phyloP scores from a whole-genome alignment of 768 basidiomycete species.

The Rhizopogon roseolus region DNA sequence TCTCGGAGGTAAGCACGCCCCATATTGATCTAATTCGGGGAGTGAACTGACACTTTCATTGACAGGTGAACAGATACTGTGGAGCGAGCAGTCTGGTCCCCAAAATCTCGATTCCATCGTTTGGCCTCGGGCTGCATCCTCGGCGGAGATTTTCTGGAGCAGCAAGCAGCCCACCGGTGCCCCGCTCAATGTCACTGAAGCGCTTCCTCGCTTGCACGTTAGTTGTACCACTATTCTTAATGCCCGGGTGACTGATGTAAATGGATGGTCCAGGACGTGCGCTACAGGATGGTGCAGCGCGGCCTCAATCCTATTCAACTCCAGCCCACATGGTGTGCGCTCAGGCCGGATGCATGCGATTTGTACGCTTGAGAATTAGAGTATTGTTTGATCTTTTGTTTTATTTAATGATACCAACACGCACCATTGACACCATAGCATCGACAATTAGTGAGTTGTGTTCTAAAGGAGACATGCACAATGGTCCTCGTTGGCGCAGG shows the following conservation, averaged over 20 bases:
- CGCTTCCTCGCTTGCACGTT: slow-evolving; percentile 46
- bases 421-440: background rate
- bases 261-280: slow-evolving; percentile 28
- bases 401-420: background rate
- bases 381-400: background rate
- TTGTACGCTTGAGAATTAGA: slow-evolving; percentile 12
- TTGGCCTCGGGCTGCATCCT: slow-evolving; percentile 45
- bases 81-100: slow-evolving; percentile 42
- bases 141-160: slow-evolving; percentile 54
- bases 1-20: slow-evolving; percentile 25
- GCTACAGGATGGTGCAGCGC: slow-evolving; percentile 43
- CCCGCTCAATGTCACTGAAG: slow-evolving; percentile 30
- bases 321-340: slow-evolving; percentile 54
- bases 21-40: background rate
- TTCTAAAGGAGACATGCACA: slow-evolving; percentile 17
- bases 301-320: slow-evolving; percentile 43
- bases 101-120: slow-evolving; percentile 37
- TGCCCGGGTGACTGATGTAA: background rate
- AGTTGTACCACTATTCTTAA: background rate
- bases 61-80: slow-evolving; percentile 34
- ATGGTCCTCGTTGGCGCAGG: too few species aligned
- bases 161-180: slow-evolving; percentile 31
- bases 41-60: slow-evolving; percentile 1
- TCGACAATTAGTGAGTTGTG: slow-evolving; percentile 28
- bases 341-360: slow-evolving; percentile 44